Conservation (phyloP, 441 rosid genomes). For the Dalechampia spathulata region DNA sequence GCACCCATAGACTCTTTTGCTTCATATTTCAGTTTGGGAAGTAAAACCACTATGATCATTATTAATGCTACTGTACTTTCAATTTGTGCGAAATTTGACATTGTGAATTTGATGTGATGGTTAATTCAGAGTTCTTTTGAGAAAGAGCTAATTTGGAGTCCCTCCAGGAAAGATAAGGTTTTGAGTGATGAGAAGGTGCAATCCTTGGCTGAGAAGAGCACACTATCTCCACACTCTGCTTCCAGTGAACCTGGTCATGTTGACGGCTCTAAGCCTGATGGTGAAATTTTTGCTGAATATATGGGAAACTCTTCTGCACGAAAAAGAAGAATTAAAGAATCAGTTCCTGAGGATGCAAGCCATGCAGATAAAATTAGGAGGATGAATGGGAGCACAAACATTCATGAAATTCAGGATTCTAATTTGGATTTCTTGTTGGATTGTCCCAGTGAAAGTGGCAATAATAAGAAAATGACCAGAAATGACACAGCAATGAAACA, state of each 20-base stretch:
- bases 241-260: conserved; percentile 11
- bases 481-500: conserved; percentile 30
- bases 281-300: conserved; percentile 23
- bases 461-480: conserved; percentile 23
- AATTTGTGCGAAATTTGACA: conserved; percentile 16
- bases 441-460: conserved; percentile 23
- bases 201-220: conserved; percentile 22
- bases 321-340: conserved; percentile 54
- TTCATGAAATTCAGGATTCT: conserved; percentile 22
- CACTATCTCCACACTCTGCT: conserved; percentile 21
- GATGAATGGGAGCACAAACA: conserved; percentile 29
- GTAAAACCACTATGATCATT: conserved; percentile 8
- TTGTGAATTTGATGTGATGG: conserved; percentile 16
- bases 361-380: conserved; percentile 23
- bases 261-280: conserved; percentile 11
- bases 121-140: conserved; percentile 24
- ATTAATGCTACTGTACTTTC: conserved; percentile 12
- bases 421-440: conserved; percentile 25
- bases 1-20: background rate
- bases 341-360: conserved; percentile 26
- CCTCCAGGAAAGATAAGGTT: conserved; percentile 22
- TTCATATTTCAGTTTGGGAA: background rate
- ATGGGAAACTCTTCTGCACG: conserved; percentile 31
- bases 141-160: conserved; percentile 23
- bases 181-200: conserved; percentile 17